phyloP scores from a whole-genome alignment of 768 basidiomycete genomes.

The Boletus tomentosulus region DNA sequence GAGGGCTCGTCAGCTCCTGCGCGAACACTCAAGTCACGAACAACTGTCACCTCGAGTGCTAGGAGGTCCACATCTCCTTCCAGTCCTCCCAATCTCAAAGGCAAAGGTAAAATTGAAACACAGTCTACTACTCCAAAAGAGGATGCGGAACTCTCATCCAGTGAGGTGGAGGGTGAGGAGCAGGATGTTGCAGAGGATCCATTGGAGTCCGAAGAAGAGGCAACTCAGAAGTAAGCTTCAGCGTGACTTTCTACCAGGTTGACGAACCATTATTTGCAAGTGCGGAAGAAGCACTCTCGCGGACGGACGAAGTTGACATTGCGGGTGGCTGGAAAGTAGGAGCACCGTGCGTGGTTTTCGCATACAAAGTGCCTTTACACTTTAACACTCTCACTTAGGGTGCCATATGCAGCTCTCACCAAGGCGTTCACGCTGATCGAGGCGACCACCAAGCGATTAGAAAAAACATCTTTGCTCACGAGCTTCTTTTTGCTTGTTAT shows the following conservation, averaged over 20 bases:
- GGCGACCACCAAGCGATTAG: conserved; percentile 90
- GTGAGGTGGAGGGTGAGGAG: conserved; percentile 38
- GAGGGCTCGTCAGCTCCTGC: not conserved
- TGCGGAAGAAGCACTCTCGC: conserved; percentile 63
- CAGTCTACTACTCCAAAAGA: conserved; percentile 22
- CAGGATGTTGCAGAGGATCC: conserved; percentile 33
- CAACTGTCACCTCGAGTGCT: not conserved
- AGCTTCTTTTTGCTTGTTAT: conserved; percentile 88
- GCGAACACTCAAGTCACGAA: not conserved
- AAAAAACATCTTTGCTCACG: conserved; percentile 87
- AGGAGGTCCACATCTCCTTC: not conserved
- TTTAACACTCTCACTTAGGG: conserved; percentile 41
- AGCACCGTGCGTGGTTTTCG: conserved; percentile 58
- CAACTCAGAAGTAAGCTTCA: conserved; percentile 58
- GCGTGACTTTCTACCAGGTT: not conserved
- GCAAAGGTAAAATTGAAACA: conserved; percentile 20
- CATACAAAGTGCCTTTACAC: not conserved
- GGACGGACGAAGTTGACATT: conserved; percentile 67
- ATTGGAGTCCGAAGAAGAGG: conserved; percentile 44
- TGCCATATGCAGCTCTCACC: conserved; percentile 91
- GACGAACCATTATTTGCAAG: conserved; percentile 31
- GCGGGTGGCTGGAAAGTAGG: conserved; percentile 82
- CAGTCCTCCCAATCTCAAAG: conserved; percentile 4
- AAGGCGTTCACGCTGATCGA: conserved; percentile 88
- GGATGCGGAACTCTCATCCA: conserved; percentile 30